Base-by-base conservation (phyloP, 257 asterid species). In the Nicotiana obtusifolia region DNA sequence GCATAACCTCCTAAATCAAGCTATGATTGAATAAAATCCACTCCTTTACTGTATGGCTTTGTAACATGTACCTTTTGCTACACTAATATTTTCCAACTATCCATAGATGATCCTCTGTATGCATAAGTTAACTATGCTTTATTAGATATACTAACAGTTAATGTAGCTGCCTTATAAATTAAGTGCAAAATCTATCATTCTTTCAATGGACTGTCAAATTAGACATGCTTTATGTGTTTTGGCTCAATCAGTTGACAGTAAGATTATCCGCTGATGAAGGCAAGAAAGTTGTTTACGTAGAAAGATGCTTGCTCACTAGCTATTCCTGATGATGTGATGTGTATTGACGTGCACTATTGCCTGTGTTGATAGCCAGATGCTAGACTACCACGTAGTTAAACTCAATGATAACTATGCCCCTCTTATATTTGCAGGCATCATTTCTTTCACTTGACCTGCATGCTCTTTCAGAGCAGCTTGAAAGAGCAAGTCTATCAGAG, bases 401-500 rank as follows among this genome's bases (percentile, higher is more conserved):
- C 80, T 49, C 44, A 26, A 49, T 75, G 8, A 24, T 49, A 75
- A 16, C 17, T 75, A 15, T 49, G 80, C 28, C 41, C 31, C 73
- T 87, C 76, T 77, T 84, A n/a, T 64, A 62, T 80, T 64, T 87
- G 86, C 93, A 95, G 99, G 91, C 90, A 16, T 85, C 98, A 37
- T 95, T 95, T 87, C 91, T 95, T 77, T 93, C 98, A 14, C 95
- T 95, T 49, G 87, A 93, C 89, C 83, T 95, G 82, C 85, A 90
- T 67, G 82, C 90, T 52, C 97, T 95, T 77, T 90, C 97, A 3
- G 89, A 89, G 76, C 95, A 90, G 87, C 93, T 95, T 87, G 89
- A 88, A 75, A 95, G 91, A 89, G 87, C 93, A 54, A 86, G 87
- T 87, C 88, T 91, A 82, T 90, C 93, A 14, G 92, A 92, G 83